A percentile compares a stretch with the other conserved stretches of the same genome.
These are phyloP conservation scores for Astrocystis sublimbata DNA, from an alignment of 495 filamentous ascomycete genomes.

Conservation along the genomic window DNA sequence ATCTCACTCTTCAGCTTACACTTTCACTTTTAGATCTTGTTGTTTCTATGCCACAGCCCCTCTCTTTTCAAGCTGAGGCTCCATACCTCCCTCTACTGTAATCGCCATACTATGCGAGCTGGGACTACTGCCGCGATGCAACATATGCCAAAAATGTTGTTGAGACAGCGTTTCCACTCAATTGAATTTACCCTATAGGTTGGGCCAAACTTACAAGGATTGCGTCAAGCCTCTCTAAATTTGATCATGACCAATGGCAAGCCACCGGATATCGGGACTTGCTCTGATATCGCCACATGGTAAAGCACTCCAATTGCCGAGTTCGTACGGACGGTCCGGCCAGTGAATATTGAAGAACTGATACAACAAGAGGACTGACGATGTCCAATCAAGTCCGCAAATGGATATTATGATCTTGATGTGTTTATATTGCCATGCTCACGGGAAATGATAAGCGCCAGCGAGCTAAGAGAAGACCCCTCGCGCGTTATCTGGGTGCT, in stretches of 20 bases:
- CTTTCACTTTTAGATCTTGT: too few relatives aligned
- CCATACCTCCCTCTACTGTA: too few relatives aligned
- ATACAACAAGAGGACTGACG: not conserved
- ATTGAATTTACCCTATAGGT: constrained; percentile 9
- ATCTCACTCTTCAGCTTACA: too few relatives aligned
- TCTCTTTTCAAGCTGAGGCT: too few relatives aligned
- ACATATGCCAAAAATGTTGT: not conserved
- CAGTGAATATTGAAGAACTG: not conserved
- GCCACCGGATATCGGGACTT: constrained; percentile 2
- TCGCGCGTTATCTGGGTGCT: not conserved
- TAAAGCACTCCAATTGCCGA: not conserved
- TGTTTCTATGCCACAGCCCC: too few relatives aligned
- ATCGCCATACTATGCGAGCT: too few relatives aligned
- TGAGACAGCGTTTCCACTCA: not conserved
- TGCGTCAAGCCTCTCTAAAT: not conserved
- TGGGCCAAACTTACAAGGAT: not conserved
- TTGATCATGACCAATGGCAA: not conserved
- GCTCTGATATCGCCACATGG: not conserved
- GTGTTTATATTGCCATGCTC: not conserved
- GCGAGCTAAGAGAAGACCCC: not conserved
- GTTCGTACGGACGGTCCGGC: too few relatives aligned
- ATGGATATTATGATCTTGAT: not conserved
- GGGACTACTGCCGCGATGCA: not conserved
- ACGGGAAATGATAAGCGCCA: not conserved
- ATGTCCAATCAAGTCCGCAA: not conserved